phyloP scores from a whole-genome alignment of 345 rosid species.

The Fremontodendron californicum region DNA sequence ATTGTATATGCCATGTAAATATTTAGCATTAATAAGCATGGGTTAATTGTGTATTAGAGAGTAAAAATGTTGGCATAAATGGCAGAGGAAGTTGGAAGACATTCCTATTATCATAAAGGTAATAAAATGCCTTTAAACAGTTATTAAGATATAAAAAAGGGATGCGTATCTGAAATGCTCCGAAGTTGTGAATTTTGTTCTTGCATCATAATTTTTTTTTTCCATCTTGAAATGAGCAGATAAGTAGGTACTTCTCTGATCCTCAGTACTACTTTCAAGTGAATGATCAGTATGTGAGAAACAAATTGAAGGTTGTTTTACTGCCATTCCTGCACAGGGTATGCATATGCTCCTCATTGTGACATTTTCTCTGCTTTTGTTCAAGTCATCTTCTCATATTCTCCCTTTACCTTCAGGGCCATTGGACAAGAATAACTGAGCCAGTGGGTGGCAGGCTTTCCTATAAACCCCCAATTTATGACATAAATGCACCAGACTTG shows the following conservation, averaged over 20 bases:
- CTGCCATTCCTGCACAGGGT: conserved; percentile 93
- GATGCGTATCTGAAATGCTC: background rate
- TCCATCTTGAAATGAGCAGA: conserved; percentile 40
- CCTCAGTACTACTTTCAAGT: no score
- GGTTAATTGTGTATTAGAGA: background rate
- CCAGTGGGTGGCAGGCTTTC: conserved; percentile 97
- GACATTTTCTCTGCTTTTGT: background rate
- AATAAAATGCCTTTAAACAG: background rate
- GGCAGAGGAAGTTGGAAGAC: background rate
- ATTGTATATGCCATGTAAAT: background rate
- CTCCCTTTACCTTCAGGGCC: conserved; percentile 51
- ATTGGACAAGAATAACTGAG: conserved; percentile 89
- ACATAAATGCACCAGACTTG: no score
- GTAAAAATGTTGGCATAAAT: background rate
- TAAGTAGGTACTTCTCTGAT: conserved; percentile 85
- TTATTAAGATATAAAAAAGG: background rate
- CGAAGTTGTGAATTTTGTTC: background rate
- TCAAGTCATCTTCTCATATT: background rate
- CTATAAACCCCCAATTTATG: conserved; percentile 81
- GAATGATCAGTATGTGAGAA: no score
- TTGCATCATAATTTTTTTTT: background rate
- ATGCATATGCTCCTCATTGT: conserved; percentile 17
- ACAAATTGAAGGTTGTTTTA: conserved; percentile 86
- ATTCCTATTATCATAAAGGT: background rate
- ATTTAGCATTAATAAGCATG: background rate